A percentile compares a stretch with the other conserved stretches of the same genome.
These are phyloP conservation scores for Beta vulgaris DNA, from an alignment of 148 eudicot species.

Conservation along the genomic window DNA sequence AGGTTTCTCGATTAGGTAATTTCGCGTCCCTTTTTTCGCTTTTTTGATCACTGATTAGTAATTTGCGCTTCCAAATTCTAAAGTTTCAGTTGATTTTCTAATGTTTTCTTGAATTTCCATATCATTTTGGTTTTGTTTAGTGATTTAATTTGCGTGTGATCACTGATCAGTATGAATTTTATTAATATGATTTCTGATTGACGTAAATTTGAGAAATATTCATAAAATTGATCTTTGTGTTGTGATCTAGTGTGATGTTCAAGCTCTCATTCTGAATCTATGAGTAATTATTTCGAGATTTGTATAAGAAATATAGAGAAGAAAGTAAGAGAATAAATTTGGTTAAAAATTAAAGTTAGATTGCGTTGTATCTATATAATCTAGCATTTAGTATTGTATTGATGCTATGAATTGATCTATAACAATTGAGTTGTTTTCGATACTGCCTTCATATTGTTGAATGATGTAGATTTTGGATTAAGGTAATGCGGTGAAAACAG, in stretches of 20 bases:
- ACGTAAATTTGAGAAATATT: neutral
- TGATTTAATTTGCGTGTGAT: neutral
- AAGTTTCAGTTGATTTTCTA: neutral
- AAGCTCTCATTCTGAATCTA: neutral
- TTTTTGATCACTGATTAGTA: neutral
- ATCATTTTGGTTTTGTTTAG: neutral
- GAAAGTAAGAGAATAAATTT: neutral
- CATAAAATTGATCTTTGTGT: neutral
- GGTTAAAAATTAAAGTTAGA: no score
- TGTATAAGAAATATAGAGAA: no score
- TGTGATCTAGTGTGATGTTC: neutral
- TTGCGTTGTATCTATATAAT: neutral
- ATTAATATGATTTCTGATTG: neutral
- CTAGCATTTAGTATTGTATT: neutral
- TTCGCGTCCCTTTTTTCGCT: neutral
- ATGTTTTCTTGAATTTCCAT: neutral
- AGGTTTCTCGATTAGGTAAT: constrained; percentile 54
- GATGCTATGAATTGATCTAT: neutral
- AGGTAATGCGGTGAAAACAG: no score
- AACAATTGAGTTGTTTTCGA: no score
- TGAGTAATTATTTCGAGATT: neutral
- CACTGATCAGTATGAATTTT: neutral
- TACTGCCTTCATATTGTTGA: neutral
- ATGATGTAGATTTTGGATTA: neutral
- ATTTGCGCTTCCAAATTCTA: neutral